phyloP scores from a whole-genome alignment of 2,329 filamentous ascomycete species.

The Fusarium nematophilum region DNA sequence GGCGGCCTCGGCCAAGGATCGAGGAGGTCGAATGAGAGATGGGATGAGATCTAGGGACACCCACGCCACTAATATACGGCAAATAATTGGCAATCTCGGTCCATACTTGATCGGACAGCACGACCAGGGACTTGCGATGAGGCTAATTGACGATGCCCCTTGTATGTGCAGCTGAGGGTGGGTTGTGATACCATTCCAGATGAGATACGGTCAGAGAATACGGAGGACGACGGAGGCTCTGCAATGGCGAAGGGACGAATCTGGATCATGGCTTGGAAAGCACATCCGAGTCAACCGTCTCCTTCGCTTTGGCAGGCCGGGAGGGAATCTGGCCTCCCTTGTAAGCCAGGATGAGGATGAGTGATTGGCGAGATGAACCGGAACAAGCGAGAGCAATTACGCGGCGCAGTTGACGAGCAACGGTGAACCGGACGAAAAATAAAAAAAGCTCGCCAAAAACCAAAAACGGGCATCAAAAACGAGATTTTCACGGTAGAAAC shows the following conservation, averaged over 20 bases:
- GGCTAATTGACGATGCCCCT: conserved; percentile 14
- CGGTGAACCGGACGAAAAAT: conserved; percentile 10
- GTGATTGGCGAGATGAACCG: conserved; percentile 27
- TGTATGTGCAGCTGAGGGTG: conserved; percentile 22
- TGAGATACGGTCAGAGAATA: conserved; percentile 3
- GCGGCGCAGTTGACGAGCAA: conserved; percentile 17
- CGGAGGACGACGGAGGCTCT: conserved; percentile 6
- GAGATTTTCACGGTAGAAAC: background rate
- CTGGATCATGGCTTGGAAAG: conserved; percentile 15
- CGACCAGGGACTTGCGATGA: conserved; percentile 19
- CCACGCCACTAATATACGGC: conserved; percentile 27
- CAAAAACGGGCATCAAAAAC: conserved; percentile 1
- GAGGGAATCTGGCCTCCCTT: conserved; percentile 7
- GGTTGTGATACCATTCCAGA: conserved; percentile 25
- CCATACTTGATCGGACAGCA: conserved; percentile 34
- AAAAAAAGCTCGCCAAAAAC: background rate
- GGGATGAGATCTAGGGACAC: conserved; percentile 24
- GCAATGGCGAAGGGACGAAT: background rate
- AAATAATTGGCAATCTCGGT: conserved; percentile 43
- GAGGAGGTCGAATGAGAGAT: conserved; percentile 69
- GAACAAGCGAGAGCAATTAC: conserved; percentile 9
- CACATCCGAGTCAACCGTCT: conserved; percentile 8
- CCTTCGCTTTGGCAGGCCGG: conserved; percentile 9
- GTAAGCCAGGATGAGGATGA: background rate
- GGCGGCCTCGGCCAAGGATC: conserved; percentile 57